Conservation (phyloP, 2,329 filamentous ascomycete genomes). For the Fusarium sp. region DNA sequence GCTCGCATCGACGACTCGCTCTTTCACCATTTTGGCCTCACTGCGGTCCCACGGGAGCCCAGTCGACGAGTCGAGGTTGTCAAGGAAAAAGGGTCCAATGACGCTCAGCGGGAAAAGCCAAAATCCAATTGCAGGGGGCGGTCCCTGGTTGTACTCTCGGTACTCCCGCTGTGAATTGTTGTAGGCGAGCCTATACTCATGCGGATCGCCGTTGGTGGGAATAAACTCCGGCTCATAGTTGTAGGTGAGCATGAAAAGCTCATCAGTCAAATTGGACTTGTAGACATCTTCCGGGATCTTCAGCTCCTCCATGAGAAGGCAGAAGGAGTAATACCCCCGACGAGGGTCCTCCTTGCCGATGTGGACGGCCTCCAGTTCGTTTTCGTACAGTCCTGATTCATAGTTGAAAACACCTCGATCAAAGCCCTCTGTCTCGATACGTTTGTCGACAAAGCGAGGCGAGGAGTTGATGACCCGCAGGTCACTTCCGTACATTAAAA, state of each 20-base stretch:
- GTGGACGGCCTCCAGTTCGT: background rate
- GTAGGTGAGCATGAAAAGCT: background rate
- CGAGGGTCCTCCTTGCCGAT: background rate
- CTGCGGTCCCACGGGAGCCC: background rate
- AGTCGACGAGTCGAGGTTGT: background rate
- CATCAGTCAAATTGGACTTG: background rate
- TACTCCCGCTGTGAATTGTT: background rate
- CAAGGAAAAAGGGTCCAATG: background rate
- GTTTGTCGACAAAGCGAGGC: rapidly evolving
- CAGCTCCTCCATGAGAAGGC: background rate
- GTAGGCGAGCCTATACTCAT: rapidly evolving
- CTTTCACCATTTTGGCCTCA: background rate
- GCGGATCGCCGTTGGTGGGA: background rate
- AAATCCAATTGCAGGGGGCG: background rate
- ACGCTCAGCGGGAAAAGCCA: background rate
- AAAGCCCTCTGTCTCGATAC: background rate
- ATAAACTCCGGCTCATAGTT: background rate
- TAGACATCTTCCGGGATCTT: background rate
- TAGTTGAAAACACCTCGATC: background rate
- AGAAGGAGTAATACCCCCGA: background rate
- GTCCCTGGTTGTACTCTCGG: background rate
- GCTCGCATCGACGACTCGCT: background rate
- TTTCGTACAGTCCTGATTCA: background rate
- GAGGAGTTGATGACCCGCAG: background rate
- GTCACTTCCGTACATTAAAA: background rate